These are phyloP conservation scores for Serpula lacrymans DNA, from an alignment of 768 basidiomycete genomes.

Conservation along the genomic window DNA sequence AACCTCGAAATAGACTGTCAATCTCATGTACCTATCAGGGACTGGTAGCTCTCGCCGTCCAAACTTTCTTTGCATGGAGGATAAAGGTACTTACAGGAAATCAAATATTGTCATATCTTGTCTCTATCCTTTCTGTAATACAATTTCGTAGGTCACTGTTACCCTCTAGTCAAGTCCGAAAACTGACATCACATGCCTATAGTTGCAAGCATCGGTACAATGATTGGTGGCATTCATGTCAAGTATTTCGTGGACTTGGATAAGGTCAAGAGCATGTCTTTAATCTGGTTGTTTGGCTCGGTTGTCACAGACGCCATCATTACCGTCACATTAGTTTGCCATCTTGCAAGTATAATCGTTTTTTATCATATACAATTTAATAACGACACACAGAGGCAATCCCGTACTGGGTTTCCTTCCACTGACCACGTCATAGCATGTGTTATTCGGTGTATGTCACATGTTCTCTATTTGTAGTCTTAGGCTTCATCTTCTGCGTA, in stretches of 20 bases:
- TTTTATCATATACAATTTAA: too few species aligned
- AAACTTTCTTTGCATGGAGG: slow-evolving; percentile 9
- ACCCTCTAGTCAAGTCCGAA: too few species aligned
- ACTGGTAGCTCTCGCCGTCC: too few species aligned
- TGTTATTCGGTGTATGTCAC: too few species aligned
- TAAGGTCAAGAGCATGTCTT: slow-evolving; percentile 2
- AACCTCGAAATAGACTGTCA: too few species aligned
- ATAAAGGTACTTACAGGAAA: slow-evolving; percentile 5
- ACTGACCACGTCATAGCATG: too few species aligned
- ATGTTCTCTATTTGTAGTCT: too few species aligned
- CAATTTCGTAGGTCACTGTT: slow-evolving; percentile 1
- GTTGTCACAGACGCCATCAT: slow-evolving; percentile 5
- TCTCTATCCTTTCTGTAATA: slow-evolving; percentile 1
- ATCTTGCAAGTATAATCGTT: too few species aligned
- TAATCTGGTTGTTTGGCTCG: slow-evolving; percentile 6
- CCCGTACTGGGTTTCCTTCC: too few species aligned
- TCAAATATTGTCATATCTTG: neutral
- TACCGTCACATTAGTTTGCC: slow-evolving; percentile 4
- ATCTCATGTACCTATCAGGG: too few species aligned
- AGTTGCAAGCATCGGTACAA: slow-evolving; percentile 6
- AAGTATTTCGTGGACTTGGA: slow-evolving; percentile 4
- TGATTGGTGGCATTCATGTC: slow-evolving; percentile 6
- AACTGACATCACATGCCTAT: neutral
- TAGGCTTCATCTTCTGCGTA: slow-evolving; percentile 8
- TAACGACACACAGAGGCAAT: too few species aligned